Conservation (phyloP, 495 filamentous ascomycete species). For the Penicillium angulare region DNA sequence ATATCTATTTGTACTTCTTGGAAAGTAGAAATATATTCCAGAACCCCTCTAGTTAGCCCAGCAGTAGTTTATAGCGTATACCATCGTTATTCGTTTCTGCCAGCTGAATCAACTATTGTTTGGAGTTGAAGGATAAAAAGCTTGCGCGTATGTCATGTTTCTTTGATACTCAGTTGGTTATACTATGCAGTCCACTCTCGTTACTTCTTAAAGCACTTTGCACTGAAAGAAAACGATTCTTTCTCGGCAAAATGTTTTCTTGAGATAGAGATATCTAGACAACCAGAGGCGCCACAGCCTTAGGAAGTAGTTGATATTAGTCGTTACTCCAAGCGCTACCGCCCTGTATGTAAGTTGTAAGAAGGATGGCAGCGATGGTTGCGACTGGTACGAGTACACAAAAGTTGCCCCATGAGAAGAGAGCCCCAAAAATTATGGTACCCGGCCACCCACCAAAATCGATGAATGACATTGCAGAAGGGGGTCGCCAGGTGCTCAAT, state of each 20-base stretch:
- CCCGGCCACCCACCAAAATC: constrained; percentile 6
- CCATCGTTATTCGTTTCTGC: no score
- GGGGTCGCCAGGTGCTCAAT: constrained; percentile 5
- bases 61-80: no score
- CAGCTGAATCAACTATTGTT: no score
- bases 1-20: no score
- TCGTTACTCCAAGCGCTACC: constrained; percentile 12
- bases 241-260: constrained; percentile 17
- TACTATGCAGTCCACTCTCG: no score
- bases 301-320: constrained; percentile 13
- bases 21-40: no score
- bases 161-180: no score
- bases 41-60: no score
- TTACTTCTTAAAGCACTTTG: no score
- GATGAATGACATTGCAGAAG: constrained; percentile 10
- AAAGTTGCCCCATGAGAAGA: constrained; percentile 9
- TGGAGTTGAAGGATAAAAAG: no score
- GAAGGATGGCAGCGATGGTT: constrained; percentile 4
- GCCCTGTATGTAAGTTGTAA: constrained; percentile 6
- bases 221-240: constrained; percentile 4
- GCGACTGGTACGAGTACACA: constrained; percentile 14
- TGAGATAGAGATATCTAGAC: constrained; percentile 15
- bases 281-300: constrained; percentile 11
- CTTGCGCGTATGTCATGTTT: no score
- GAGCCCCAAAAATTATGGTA: constrained; percentile 10